Conservation (phyloP, 2,329 filamentous ascomycete species). For the Cucurbitaria berberidis region DNA sequence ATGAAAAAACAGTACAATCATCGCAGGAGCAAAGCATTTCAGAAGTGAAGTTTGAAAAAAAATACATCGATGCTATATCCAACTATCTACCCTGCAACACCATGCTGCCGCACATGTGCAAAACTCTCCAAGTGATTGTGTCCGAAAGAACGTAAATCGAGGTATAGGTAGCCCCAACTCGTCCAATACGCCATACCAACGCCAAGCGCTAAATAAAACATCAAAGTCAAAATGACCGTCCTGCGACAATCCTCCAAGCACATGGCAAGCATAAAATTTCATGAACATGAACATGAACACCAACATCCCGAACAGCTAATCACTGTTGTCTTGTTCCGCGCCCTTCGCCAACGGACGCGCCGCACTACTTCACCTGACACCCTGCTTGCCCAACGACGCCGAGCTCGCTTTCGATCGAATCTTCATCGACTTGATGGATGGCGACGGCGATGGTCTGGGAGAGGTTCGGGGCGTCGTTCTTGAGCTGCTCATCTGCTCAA, state of each 20-base stretch:
- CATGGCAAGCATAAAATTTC: neutral
- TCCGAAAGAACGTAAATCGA: neutral
- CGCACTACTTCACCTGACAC: neutral
- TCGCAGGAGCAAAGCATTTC: too few species aligned
- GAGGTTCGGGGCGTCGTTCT: conserved; percentile 13
- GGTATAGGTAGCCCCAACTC: too few species aligned
- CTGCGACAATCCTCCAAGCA: neutral
- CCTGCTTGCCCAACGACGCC: conserved; percentile 15
- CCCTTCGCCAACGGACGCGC: conserved; percentile 4
- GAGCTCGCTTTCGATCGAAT: conserved; percentile 26
- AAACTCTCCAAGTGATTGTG: too few species aligned
- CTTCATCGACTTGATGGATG: conserved; percentile 36
- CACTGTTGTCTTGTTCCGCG: neutral
- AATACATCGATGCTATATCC: too few species aligned
- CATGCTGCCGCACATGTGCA: too few species aligned
- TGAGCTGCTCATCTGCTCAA: conserved; percentile 31
- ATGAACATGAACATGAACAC: neutral
- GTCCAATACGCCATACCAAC: conserved; percentile 9
- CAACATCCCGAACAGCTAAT: neutral
- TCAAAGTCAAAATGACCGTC: conserved; percentile 2
- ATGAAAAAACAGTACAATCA: too few species aligned
- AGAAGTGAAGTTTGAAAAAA: too few species aligned
- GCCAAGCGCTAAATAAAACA: conserved; percentile 11
- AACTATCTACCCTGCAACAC: neutral
- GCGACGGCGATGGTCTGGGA: conserved; percentile 24